Evolutionary conservation across 345 rosid genomes (phyloP).

Genomic region (Orychophragmus violaceus): DNA sequence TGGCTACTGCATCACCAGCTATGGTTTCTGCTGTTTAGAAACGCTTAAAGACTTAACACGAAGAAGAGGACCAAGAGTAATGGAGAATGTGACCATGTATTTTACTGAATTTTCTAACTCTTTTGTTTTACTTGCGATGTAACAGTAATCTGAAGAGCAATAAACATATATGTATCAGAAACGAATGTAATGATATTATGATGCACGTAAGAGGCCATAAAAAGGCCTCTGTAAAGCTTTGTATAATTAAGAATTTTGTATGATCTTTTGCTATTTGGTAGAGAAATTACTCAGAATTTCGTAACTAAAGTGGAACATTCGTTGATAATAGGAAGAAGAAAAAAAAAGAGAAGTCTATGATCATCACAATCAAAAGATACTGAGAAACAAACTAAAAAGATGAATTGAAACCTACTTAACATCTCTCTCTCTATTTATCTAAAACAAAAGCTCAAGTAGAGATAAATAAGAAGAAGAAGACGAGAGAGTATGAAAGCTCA

Average conservation of each 20-base stretch:
- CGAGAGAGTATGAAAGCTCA: conserved; percentile 23
- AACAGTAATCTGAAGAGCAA: conserved; percentile 4
- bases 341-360: no score
- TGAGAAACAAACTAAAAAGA: conserved; percentile 22
- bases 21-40: conserved; percentile 38
- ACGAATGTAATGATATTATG: not conserved
- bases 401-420: conserved; percentile 24
- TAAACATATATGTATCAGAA: not conserved
- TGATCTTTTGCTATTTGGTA: not conserved
- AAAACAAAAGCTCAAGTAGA: conserved; percentile 22
- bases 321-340: not conserved
- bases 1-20: conserved; percentile 18
- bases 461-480: not conserved
- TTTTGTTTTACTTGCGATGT: conserved; percentile 7
- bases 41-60: not conserved
- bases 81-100: not conserved
- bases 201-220: conserved; percentile 14
- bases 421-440: conserved; percentile 25
- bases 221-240: not conserved
- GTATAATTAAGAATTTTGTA: not conserved
- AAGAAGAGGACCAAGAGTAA: not conserved
- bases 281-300: not conserved
- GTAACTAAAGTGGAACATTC: not conserved
- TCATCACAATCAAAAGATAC: conserved; percentile 20
- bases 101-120: conserved; percentile 16